phyloP scores from a whole-genome alignment of 2,329 filamentous ascomycete species.

The Aspergillus quadricinctus region DNA sequence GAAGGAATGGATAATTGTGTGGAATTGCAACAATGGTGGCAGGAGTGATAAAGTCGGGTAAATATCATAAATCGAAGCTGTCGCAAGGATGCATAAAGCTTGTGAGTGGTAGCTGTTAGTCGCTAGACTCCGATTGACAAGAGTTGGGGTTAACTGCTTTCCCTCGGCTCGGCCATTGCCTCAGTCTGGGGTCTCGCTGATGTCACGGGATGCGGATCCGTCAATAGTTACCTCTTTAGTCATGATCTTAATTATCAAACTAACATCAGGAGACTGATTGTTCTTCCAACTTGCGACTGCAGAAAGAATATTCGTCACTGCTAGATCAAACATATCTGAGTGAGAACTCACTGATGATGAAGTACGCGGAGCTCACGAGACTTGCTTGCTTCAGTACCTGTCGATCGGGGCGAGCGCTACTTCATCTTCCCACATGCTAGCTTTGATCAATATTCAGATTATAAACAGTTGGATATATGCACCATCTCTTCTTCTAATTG shows the following conservation, averaged over 20 bases:
- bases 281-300: background rate
- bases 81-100: background rate
- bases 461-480: background rate
- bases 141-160: background rate
- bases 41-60: background rate
- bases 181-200: background rate
- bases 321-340: background rate
- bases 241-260: background rate
- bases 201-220: background rate
- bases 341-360: background rate
- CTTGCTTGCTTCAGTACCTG: background rate
- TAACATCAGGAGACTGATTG: background rate
- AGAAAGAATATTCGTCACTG: background rate
- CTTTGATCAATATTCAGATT: background rate
- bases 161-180: background rate
- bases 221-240: too few relatives aligned
- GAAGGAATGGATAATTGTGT: background rate
- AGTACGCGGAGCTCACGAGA: background rate
- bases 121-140: background rate
- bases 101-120: background rate
- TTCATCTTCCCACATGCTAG: background rate
- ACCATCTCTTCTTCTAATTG: background rate
- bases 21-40: background rate
- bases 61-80: background rate
- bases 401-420: background rate